A percentile compares a stretch with the other conserved stretches of the same genome.
Conservation (phyloP, 2,329 filamentous ascomycete species). For the Phyllosticta paracitricarpa region DNA sequence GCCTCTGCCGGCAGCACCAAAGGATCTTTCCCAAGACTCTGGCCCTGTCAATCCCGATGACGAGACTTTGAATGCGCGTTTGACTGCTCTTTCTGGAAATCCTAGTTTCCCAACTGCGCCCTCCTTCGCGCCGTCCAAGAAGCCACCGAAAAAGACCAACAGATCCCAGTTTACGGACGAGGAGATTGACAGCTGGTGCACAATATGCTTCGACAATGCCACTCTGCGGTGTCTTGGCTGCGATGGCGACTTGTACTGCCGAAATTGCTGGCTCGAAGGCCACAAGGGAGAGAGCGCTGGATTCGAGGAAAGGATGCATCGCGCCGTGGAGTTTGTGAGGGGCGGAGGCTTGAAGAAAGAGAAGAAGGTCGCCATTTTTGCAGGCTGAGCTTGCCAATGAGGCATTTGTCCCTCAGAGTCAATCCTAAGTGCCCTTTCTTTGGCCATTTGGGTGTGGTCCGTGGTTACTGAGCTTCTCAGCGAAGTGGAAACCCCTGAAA, state of each 20-base stretch:
- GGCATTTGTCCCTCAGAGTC: neutral
- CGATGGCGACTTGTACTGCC: constrained; percentile 62
- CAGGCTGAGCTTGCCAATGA: neutral
- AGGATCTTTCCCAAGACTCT: constrained; percentile 18
- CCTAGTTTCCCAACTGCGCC: constrained; percentile 37
- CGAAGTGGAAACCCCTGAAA: neutral
- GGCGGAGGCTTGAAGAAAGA: constrained; percentile 8
- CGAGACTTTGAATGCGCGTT: constrained; percentile 35
- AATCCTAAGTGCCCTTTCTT: neutral
- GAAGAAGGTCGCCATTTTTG: constrained; percentile 1
- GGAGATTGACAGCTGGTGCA: constrained; percentile 68
- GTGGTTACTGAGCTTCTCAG: neutral
- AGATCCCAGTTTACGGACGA: constrained; percentile 47
- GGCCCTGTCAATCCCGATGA: constrained; percentile 27
- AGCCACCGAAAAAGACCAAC: constrained; percentile 17
- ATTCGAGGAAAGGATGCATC: constrained; percentile 61
- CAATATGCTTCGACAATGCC: constrained; percentile 72
- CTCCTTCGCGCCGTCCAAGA: constrained; percentile 31
- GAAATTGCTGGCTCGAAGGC: constrained; percentile 70
- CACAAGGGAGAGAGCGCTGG: constrained; percentile 60
- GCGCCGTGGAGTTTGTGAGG: constrained; percentile 48
- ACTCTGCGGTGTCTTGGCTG: constrained; percentile 64
- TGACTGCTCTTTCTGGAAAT: constrained; percentile 31
- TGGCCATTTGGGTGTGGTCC: neutral
- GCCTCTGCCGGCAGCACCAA: constrained; percentile 36